Conservation (phyloP, 2,329 filamentous ascomycete species). For the Trichoderma afroharzianum region DNA sequence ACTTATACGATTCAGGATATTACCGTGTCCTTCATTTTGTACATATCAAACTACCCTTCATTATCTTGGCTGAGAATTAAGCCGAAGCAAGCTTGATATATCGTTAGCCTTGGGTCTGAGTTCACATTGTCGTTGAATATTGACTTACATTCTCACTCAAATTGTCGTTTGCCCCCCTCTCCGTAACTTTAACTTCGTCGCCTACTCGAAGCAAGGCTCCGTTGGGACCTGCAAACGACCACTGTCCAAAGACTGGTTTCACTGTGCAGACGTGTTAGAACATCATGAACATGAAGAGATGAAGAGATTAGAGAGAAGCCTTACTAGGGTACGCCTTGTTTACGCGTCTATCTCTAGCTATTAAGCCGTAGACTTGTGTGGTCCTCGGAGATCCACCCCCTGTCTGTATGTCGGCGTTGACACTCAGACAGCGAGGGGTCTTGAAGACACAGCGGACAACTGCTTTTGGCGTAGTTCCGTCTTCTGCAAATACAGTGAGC, state of each 20-base stretch:
- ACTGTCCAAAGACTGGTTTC: conserved; percentile 24
- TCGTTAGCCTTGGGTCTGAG: not conserved
- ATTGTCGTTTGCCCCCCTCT: conserved; percentile 1
- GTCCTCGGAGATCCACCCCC: conserved; percentile 15
- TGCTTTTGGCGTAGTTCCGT: conserved; percentile 17
- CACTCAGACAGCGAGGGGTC: conserved; percentile 21
- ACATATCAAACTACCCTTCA: not conserved
- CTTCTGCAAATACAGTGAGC: conserved; percentile 16
- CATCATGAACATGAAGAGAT: not conserved
- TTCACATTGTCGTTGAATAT: not conserved
- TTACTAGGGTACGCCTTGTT: conserved; percentile 21
- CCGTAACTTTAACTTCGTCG: conserved; percentile 24
- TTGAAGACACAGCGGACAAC: conserved; percentile 21
- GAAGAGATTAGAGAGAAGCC: not conserved
- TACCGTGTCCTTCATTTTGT: not conserved
- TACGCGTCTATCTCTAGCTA: conserved; percentile 22
- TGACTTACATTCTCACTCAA: not conserved
- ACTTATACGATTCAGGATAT: not conserved
- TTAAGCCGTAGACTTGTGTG: conserved; percentile 20
- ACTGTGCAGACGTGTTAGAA: conserved; percentile 9
- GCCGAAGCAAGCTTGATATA: not conserved
- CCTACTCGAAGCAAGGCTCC: conserved; percentile 20
- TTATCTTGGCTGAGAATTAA: not conserved
- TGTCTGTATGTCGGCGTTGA: conserved; percentile 21
- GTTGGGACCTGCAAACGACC: conserved; percentile 20